A percentile compares a stretch with the other conserved stretches of the same genome.
phyloP scores from a whole-genome alignment of 768 basidiomycete genomes.

The Dictyophora rubrovolvata region DNA sequence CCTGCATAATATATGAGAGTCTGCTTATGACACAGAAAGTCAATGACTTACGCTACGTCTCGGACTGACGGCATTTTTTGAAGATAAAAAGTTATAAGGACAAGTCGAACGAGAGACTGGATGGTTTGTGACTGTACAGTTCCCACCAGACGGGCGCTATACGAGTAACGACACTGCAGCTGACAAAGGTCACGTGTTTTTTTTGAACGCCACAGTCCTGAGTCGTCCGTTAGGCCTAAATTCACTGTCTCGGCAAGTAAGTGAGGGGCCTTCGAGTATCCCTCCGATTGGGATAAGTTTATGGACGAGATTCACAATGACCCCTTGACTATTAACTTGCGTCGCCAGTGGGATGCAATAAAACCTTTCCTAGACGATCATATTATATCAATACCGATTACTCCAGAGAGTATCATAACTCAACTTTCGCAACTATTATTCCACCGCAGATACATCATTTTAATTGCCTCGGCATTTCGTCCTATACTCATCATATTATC shows the following conservation, averaged over 20 bases:
- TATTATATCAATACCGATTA: constrained; percentile 9
- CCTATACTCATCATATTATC: constrained; percentile 74
- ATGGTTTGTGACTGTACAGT: background rate
- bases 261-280: background rate
- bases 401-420: constrained; percentile 35
- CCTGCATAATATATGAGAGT: constrained; percentile 31
- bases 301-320: background rate
- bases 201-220: background rate
- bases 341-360: constrained; percentile 1
- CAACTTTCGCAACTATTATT: constrained; percentile 52
- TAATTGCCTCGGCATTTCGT: constrained; percentile 56
- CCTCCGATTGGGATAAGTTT: background rate
- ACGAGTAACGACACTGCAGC: background rate
- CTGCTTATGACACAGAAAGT: background rate
- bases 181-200: background rate
- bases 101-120: background rate
- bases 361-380: background rate
- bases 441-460: constrained; percentile 49
- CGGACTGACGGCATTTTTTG: constrained; percentile 34
- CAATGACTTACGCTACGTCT: constrained; percentile 30
- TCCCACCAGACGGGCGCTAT: background rate
- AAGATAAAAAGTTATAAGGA: constrained; percentile 8
- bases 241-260: background rate
- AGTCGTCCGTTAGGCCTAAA: background rate
- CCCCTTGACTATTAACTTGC: background rate